Evolutionary conservation across 805 yeast species (phyloP).

Genomic region (Pichia kluyveri): DNA sequence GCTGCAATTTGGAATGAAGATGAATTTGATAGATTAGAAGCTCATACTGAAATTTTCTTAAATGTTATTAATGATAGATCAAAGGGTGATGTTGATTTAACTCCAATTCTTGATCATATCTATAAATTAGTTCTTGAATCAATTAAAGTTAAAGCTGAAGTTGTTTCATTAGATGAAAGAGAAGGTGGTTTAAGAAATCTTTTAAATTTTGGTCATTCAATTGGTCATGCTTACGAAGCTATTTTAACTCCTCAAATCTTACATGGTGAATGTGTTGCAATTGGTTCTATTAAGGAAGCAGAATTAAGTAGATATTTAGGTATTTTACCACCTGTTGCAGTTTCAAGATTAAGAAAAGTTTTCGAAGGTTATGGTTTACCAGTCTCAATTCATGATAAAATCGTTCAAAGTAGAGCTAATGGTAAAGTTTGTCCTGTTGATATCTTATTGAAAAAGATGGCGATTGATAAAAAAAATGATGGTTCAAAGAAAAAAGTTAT

Average conservation of each 20-base stretch:
- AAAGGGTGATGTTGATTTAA: slow-evolving; percentile 48
- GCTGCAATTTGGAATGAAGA: slow-evolving; percentile 95
- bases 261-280: slow-evolving; percentile 99
- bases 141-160: slow-evolving; percentile 85
- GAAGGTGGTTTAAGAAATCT: slow-evolving; percentile 91
- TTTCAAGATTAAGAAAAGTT: slow-evolving; percentile 78
- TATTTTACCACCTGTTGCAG: slow-evolving; percentile 83
- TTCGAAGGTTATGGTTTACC: slow-evolving; percentile 84
- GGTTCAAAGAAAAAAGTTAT: slow-evolving; percentile 87
- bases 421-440: slow-evolving; percentile 72
- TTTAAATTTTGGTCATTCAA: slow-evolving; percentile 91
- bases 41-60: slow-evolving; percentile 60
- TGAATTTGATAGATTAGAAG: slow-evolving; percentile 81
- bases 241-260: slow-evolving; percentile 90
- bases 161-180: slow-evolving; percentile 88
- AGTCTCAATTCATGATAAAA: slow-evolving; percentile 61
- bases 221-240: slow-evolving; percentile 99
- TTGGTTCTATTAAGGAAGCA: slow-evolving; percentile 92
- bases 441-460: slow-evolving; percentile 70
- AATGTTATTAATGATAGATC: slow-evolving; percentile 45
- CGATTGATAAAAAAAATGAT: slow-evolving; percentile 93
- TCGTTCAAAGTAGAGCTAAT: slow-evolving; percentile 59
- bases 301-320: slow-evolving; percentile 92
- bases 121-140: slow-evolving; percentile 77
- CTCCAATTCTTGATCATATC: slow-evolving; percentile 63